Evolutionary conservation across 225 moss, liverwort and hornwort species (phyloP).

Genomic region (Ulota crispa): DNA sequence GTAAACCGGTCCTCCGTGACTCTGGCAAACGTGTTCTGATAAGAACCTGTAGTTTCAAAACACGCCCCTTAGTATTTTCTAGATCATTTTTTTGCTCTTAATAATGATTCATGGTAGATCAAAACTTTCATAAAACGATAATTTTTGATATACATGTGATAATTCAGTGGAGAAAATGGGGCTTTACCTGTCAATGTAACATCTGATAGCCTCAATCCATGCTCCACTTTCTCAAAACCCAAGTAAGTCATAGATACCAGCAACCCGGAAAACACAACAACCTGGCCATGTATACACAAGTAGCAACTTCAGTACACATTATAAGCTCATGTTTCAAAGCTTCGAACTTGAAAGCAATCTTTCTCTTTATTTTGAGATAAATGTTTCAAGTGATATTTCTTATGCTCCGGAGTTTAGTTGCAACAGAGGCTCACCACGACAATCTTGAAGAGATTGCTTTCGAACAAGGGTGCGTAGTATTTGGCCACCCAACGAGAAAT

Average conservation of each 20-base stretch:
- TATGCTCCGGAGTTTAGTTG: neutral
- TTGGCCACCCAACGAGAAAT: slow-evolving; percentile 85
- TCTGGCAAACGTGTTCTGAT: slow-evolving; percentile 81
- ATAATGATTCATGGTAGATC: neutral
- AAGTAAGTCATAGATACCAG: slow-evolving; percentile 78
- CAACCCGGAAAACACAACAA: slow-evolving; percentile 59
- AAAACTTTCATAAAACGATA: no score
- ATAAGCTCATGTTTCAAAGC: neutral
- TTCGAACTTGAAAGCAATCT: neutral
- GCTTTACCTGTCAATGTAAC: slow-evolving; percentile 74
- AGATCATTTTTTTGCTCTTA: neutral
- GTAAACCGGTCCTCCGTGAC: slow-evolving; percentile 81
- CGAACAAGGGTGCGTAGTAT: slow-evolving; percentile 78
- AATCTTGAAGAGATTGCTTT: slow-evolving; percentile 74
- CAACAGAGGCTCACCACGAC: slow-evolving; percentile 51
- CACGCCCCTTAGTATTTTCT: neutral
- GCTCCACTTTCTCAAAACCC: slow-evolving; percentile 82
- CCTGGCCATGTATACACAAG: slow-evolving; percentile 39
- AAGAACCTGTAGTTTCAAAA: slow-evolving; percentile 67
- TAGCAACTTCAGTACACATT: neutral
- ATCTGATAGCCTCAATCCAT: slow-evolving; percentile 88
- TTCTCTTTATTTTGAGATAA: neutral
- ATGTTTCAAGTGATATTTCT: neutral
- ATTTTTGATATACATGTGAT: neutral
- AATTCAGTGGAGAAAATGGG: neutral